Evolutionary conservation across 305 asterid genomes (phyloP), one percentile per base, ranked within the genome.

Genomic region (Rubia balearica): DNA sequence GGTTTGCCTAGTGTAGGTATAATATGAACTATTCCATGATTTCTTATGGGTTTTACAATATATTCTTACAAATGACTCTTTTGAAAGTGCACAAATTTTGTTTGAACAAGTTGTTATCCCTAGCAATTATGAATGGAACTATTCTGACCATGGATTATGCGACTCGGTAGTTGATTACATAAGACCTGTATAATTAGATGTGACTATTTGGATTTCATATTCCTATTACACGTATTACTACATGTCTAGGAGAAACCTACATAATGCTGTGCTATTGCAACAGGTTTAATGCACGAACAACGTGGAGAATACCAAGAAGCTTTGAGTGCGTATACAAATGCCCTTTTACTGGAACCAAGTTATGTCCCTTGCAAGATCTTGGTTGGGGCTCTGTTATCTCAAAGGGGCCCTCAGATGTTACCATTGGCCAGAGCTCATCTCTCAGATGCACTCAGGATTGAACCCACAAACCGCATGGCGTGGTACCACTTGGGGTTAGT

Each of bases 401-500:
- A 83, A 66, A 83, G 80, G 88, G 95, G 90, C 66, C 43, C 85
- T 8, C 81, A 81, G 69, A 89, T 88, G 96, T 79, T 88, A 83
- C 96, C 97, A 0, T 86, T 91, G 71, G 91, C 97, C 13, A 78
- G 96, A 84, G 83, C 91, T 64, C 78, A 91, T 67, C 91, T 94
- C 59, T 87, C 99, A 0, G 99, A 94, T 72, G 99, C 97, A 56
- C 74, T 94, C 42, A 84, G 94, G 76, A 73, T 89, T 0, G 97
- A 91, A 67, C 96, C 99, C 10, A 94, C 96, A 41, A 94, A 86
- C 79, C 81, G 80, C 45, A 70, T 80, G 85, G 98, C 98, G 30
- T 94, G 98, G 98, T 85, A 80, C 80, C 85, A 89, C 68, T 74
- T 94, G 85, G 98, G 96, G 68, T 73, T 83, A 78, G 90, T 94